Evolutionary conservation across 768 basidiomycete genomes (phyloP), one percentile per base, ranked within the genome.

Genomic region (Dioszegia aurantiaca): DNA sequence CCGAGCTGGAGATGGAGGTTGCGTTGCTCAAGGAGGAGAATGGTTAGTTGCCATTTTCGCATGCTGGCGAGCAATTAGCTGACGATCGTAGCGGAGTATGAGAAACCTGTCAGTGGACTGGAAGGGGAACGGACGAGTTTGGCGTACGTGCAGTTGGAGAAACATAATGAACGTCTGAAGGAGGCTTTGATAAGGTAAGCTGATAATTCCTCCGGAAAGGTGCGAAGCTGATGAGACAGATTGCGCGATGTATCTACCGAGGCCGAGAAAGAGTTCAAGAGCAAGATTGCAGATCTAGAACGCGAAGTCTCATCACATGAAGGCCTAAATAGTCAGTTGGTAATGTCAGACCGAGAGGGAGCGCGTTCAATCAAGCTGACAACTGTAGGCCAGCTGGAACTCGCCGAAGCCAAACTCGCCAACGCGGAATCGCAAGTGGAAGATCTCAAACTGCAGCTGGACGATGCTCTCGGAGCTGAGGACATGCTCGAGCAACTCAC

Each of bases 401-500:
- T 86, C 36, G 80, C 87, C 1, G 79, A 89, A 24, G 85, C 87
- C 63, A 89, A 88, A 69, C 82, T 97, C 3, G 80, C 87, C 33
- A 90, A 90, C 67, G 90, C 95, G 2, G 93, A 97, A 69, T 82
- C 83, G 4, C 90, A 94, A 65, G 86, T 98, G 28, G 94, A 94
- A 61, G 90, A 94, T 58, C 84, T 99, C 60, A 97, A 98, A 75
- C 69, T 85, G 11, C 94, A 98, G 74, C 84, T 98, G 2, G 95
- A 99, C 68, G 92, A 93, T 75, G 90, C 95, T 0, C 80, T 94
- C 1, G 90, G 89, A 16, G 92, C 92, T 0, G 94, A 98, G 75
- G 95, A 99, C 60, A 88, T 99, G 83, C 83, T 98, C 14, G 90
- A 95, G 21, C 87, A 90, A 68, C 81, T 99, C 43, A 99, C 94